Base-by-base conservation (phyloP, 306 rosid species). In the Rubus parviflorus region DNA sequence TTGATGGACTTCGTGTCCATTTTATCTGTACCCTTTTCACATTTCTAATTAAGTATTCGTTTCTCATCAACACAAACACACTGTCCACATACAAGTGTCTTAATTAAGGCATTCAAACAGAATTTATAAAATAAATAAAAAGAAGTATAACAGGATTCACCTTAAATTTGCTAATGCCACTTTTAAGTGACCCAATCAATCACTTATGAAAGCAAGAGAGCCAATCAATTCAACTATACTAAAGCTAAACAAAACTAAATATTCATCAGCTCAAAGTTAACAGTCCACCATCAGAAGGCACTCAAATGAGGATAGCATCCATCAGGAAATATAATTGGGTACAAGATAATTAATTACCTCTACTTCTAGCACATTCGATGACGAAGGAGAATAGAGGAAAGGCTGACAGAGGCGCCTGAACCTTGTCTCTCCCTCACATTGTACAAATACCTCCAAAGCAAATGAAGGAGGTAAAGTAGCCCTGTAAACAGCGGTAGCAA, bases 401-500 rank as follows among this genome's bases (percentile, higher is more conserved):
- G 99, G 97, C 84, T 82, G 99, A 85, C 99, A 95, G 58, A 95
- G 96, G 66, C 99, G 91, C 87, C 97, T 86, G 88, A 95, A 95
- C 84, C 97, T 89, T n/a, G 99, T 87, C 88, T 95, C 99, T 69
- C 97, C 99, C 83, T 95, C 97, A 73, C 97, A 95, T 68, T 95
- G 97, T 80, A 95, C 97, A 89, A 95, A 95, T 51, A 91, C 97
- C 86, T 95, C 99, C 62, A 95, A 72, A 43, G 99, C 99, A 87
- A 95, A 95, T 13, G 99, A 95, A 54, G 99, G 99, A 70, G 99
- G 99, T n/a, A 88, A 88, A 73, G 99, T 95, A 1, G 96, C 99
- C 87, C 99, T 95, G 83, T 22, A 83, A 85, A 78, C 66, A 30
- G 83, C 54, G 46, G 75, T 51, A 48, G 43, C 79, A 71, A 61